phyloP scores from a whole-genome alignment of 345 rosid genomes.

The Raphanus raphanistrum region DNA sequence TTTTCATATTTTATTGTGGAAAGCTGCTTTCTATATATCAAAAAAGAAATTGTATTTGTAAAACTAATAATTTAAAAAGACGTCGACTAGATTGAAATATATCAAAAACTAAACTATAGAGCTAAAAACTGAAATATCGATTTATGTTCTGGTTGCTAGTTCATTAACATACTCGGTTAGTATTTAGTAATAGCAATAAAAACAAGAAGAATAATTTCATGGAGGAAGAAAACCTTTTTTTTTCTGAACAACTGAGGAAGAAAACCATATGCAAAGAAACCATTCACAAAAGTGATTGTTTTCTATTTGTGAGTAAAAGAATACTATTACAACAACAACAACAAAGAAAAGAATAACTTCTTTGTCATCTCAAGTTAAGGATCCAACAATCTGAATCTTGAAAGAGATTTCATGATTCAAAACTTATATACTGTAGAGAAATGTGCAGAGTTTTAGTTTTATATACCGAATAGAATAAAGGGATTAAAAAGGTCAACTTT shows the following conservation, averaged over 20 bases:
- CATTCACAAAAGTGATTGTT: background rate
- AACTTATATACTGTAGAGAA: background rate
- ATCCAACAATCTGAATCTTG: background rate
- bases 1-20: background rate
- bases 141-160: background rate
- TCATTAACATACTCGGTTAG: background rate
- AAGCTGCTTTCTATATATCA: background rate
- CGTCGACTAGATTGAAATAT: background rate
- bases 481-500: background rate
- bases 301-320: background rate
- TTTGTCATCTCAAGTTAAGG: background rate
- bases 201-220: background rate
- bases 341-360: background rate
- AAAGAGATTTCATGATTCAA: background rate
- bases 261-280: background rate
- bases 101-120: background rate
- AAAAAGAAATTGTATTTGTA: background rate
- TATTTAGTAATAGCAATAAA: background rate
- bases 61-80: background rate
- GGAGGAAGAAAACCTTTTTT: background rate
- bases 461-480: background rate
- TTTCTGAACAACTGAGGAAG: background rate
- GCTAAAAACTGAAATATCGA: background rate
- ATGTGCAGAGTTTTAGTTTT: background rate
- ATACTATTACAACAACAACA: background rate